These are phyloP conservation scores for Apiotrichum laibachii DNA, from an alignment of 1,284 basidiomycete genomes.

Conservation along the genomic window DNA sequence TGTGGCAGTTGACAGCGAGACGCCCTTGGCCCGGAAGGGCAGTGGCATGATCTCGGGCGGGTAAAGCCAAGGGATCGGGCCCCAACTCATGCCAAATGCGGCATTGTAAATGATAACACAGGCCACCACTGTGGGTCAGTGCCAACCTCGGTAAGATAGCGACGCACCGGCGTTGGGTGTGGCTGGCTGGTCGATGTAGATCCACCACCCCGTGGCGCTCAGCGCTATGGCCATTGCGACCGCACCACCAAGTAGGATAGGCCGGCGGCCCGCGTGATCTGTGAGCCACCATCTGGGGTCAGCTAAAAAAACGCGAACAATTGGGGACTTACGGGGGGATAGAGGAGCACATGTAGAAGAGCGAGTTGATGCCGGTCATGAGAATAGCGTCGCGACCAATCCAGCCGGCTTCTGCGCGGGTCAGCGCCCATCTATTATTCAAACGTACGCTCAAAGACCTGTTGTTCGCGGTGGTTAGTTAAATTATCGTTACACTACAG, in stretches of 20 bases:
- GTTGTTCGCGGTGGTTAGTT: slow-evolving; percentile 54
- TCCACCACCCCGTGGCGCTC: slow-evolving; percentile 55
- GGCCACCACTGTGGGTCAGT: slow-evolving; percentile 62
- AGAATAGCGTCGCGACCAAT: slow-evolving; percentile 92
- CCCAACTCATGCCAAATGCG: slow-evolving; percentile 68
- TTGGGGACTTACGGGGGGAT: slow-evolving; percentile 60
- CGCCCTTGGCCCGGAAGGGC: slow-evolving; percentile 86
- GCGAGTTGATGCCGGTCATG: slow-evolving; percentile 93
- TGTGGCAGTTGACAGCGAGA: slow-evolving; percentile 83
- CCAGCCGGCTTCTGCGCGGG: slow-evolving; percentile 82
- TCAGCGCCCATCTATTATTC: slow-evolving; percentile 11
- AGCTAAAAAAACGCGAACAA: not conserved
- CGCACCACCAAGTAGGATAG: slow-evolving; percentile 90
- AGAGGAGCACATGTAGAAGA: slow-evolving; percentile 81
- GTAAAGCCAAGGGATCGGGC: slow-evolving; percentile 64
- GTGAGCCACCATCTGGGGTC: slow-evolving; percentile 77
- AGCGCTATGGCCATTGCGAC: slow-evolving; percentile 55
- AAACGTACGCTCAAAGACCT: slow-evolving; percentile 72
- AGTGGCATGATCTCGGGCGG: slow-evolving; percentile 93
- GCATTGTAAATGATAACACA: slow-evolving; percentile 94
- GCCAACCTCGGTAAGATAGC: too few species aligned
- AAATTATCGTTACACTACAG: not conserved
- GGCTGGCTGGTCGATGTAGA: slow-evolving; percentile 81
- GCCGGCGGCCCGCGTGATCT: slow-evolving; percentile 83
- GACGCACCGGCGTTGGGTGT: slow-evolving; percentile 67